Base-by-base conservation (phyloP, 768 basidiomycete genomes). In the Suillus plorans region DNA sequence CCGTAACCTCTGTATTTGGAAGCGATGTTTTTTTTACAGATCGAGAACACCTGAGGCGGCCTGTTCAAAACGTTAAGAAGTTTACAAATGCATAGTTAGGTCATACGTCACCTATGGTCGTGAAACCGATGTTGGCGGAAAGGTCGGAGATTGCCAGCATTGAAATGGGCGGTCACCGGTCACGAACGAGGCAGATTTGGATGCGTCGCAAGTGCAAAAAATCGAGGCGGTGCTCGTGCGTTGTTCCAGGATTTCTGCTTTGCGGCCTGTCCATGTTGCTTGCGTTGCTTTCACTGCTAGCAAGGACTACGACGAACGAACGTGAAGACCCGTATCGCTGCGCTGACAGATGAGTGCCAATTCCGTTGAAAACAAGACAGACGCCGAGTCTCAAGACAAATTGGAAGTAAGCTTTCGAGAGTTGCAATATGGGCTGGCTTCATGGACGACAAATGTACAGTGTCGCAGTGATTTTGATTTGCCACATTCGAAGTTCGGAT, bases 1-100 rank as follows among this genome's bases (percentile, higher is more conserved):
- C 95, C 31, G 31, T 31, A 31, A 31, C 31, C 18, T 94, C 94
- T 88, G 68, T 63, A 61, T 60, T 60, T 22, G 65, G 62, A 42
- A 45, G 63, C 36, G 20, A 31, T 28, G 41, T 1, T 22, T 31
- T 52, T 31, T 14, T 31, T 39, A 22, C 47, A 22, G 22, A 49
- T 49, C n/a, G 16, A 58, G 16, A 25, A 25, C 16, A 14, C 14
- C 8, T 22, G 28, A 28, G 28, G 28, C 25, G 37, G 18, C 37
- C 22, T 57, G 22, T 39, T 25, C 37, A 57, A 39, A 16, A 34
- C 31, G 20, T 55, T n/a, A 2, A 49, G 6, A 14, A 20, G 31
- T 34, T 34, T 31, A 12, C 31, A 10, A 34, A 31, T 31, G 18
- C 28, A 12, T 34, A 20, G 18, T 31, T 20, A 25, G 47, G 13